Conservation (phyloP, 1,284 basidiomycete species). For the Ceratobasidium sp. region DNA sequence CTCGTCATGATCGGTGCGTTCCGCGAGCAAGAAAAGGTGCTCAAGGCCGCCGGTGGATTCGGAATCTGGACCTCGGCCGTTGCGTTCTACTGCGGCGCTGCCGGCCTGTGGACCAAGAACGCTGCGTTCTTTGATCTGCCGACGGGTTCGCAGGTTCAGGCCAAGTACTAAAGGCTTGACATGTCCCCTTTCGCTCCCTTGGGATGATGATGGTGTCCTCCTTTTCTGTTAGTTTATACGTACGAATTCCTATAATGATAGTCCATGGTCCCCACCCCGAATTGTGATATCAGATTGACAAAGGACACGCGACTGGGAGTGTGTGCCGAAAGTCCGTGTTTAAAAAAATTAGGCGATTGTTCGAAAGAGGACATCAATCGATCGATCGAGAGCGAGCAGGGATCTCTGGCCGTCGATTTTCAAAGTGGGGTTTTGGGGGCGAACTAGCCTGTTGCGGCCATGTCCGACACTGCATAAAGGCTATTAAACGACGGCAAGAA, state of each 20-base stretch:
- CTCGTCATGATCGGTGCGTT: constrained; percentile 45
- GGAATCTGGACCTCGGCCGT: constrained; percentile 72
- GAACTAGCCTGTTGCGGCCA: background rate
- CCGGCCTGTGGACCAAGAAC: constrained; percentile 63
- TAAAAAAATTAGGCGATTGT: background rate
- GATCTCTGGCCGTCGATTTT: background rate
- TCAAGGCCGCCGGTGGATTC: constrained; percentile 75
- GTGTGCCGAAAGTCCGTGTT: background rate
- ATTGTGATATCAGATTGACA: background rate
- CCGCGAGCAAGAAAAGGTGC: constrained; percentile 42
- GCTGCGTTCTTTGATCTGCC: constrained; percentile 38
- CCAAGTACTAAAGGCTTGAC: constrained; percentile 28
- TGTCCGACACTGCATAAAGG: background rate
- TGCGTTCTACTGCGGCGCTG: constrained; percentile 71
- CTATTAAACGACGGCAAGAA: background rate
- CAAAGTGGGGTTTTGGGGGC: background rate
- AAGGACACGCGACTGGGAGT: background rate
- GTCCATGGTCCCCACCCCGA: background rate
- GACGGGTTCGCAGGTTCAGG: constrained; percentile 39
- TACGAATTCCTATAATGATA: constrained; percentile 10
- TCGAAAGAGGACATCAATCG: background rate
- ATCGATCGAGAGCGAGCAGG: background rate
- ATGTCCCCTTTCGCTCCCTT: constrained; percentile 10
- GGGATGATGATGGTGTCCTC: constrained; percentile 29
- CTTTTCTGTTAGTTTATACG: background rate